phyloP scores from a whole-genome alignment of 2,329 filamentous ascomycete genomes.

The Torrubiella hemipterigena region DNA sequence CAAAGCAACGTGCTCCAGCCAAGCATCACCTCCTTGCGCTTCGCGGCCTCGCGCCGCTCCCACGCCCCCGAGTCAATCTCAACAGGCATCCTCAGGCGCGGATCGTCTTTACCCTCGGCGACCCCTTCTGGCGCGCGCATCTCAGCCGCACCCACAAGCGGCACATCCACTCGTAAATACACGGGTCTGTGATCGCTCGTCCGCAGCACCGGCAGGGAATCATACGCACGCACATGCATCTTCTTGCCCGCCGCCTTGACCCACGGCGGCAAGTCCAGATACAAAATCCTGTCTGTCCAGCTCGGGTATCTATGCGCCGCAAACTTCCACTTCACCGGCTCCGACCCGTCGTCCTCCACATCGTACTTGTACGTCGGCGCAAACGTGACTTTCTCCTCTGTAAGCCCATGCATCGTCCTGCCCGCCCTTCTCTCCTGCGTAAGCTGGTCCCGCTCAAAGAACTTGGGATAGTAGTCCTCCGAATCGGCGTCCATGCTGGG shows the following conservation, averaged over 20 bases:
- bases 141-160: slow-evolving; percentile 35
- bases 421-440: slow-evolving; percentile 55
- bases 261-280: slow-evolving; percentile 50
- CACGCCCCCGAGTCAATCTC: slow-evolving; percentile 43
- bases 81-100: slow-evolving; percentile 33
- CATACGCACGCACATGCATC: slow-evolving; percentile 53
- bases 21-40: slow-evolving; percentile 32
- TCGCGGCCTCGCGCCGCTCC: slow-evolving; percentile 34
- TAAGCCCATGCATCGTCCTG: slow-evolving; percentile 65
- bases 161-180: slow-evolving; percentile 56
- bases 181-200: slow-evolving; percentile 85
- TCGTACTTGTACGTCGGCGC: slow-evolving; percentile 92
- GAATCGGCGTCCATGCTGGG: slow-evolving; percentile 46
- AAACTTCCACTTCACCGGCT: slow-evolving; percentile 52
- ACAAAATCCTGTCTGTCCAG: slow-evolving; percentile 90
- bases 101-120: slow-evolving; percentile 21
- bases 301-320: slow-evolving; percentile 75
- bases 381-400: slow-evolving; percentile 64
- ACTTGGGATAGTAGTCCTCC: slow-evolving; percentile 48
- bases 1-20: slow-evolving; percentile 44
- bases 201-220: slow-evolving; percentile 64
- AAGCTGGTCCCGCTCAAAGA: slow-evolving; percentile 70
- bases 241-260: slow-evolving; percentile 16
- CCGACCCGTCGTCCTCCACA: slow-evolving; percentile 22
- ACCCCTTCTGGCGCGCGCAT: slow-evolving; percentile 21